These are phyloP conservation scores for Botryotinia calthae DNA, from an alignment of 2,329 filamentous ascomycete species.

Conservation along the genomic window DNA sequence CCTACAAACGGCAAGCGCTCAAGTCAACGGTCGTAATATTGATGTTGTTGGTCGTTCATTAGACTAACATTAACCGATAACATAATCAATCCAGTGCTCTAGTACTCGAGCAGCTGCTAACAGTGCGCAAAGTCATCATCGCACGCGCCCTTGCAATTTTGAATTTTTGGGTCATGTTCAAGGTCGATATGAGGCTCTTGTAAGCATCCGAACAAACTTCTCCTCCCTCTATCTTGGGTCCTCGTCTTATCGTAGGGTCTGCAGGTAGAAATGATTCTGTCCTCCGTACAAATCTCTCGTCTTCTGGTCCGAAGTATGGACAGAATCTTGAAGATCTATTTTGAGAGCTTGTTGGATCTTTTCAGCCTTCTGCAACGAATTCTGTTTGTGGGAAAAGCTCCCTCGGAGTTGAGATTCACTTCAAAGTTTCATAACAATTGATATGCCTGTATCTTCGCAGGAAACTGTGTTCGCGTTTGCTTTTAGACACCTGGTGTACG, in stretches of 20 bases:
- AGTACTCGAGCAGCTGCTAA: not conserved
- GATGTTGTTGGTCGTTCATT: not conserved
- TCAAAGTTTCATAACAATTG: not conserved
- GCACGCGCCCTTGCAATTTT: not conserved
- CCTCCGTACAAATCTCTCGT: not conserved
- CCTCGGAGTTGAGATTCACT: not conserved
- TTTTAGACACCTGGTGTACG: not conserved
- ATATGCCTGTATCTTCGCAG: too few species aligned
- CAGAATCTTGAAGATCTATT: not conserved
- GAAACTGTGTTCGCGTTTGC: not conserved
- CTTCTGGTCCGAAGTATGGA: not conserved
- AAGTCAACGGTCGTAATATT: not conserved
- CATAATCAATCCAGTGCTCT: constrained; percentile 5
- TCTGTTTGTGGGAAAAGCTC: not conserved
- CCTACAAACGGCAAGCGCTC: constrained; percentile 15
- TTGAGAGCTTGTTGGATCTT: not conserved
- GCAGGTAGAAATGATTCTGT: not conserved
- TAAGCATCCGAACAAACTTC: not conserved
- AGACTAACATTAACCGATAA: not conserved
- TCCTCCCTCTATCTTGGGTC: not conserved
- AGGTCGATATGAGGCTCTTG: not conserved
- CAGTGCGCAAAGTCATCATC: not conserved
- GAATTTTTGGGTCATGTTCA: constrained; percentile 1
- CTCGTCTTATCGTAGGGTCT: not conserved
- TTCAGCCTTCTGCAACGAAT: not conserved